A percentile compares a stretch with the other conserved stretches of the same genome.
These are phyloP conservation scores for Gracilaria caudata DNA, from an alignment of 23 red algal genomes.

Conservation along the genomic window DNA sequence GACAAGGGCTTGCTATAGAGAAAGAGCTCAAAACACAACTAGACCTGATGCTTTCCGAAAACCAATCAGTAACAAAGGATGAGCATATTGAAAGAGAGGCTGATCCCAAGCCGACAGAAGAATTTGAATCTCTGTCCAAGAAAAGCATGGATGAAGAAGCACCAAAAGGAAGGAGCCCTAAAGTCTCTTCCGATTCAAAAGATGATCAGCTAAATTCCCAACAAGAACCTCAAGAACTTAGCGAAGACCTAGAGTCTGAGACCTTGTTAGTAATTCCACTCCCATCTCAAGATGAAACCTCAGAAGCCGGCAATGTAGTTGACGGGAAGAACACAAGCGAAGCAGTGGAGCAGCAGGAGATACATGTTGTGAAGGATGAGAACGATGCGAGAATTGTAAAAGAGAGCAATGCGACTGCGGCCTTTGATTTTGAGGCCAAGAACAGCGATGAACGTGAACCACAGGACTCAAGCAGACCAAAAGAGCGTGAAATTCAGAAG, in stretches of 20 bases:
- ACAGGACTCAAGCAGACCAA: not conserved
- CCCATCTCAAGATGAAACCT: not conserved
- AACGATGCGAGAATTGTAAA: not conserved
- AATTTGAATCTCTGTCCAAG: not conserved
- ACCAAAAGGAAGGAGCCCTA: not conserved
- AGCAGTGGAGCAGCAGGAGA: not conserved
- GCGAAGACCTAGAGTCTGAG: not conserved
- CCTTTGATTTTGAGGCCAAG: not conserved
- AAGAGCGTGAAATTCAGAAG: not conserved
- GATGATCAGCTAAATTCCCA: not conserved
- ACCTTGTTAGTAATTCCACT: not conserved
- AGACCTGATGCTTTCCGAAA: not conserved
- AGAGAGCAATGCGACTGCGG: not conserved
- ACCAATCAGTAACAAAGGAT: too few relatives aligned
- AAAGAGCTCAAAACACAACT: not conserved
- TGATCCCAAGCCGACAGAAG: not conserved
- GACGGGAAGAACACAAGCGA: not conserved
- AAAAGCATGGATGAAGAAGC: not conserved
- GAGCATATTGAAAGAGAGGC: not conserved
- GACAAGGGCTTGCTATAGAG: not conserved
- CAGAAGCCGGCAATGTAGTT: not conserved
- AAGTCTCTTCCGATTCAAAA: not conserved
- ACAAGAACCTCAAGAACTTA: not conserved
- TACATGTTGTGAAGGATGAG: not conserved
- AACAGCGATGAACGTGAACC: not conserved